These are phyloP conservation scores for Arabidopsis lyrata DNA, from an alignment of 441 rosid genomes.

Conservation along the genomic window DNA sequence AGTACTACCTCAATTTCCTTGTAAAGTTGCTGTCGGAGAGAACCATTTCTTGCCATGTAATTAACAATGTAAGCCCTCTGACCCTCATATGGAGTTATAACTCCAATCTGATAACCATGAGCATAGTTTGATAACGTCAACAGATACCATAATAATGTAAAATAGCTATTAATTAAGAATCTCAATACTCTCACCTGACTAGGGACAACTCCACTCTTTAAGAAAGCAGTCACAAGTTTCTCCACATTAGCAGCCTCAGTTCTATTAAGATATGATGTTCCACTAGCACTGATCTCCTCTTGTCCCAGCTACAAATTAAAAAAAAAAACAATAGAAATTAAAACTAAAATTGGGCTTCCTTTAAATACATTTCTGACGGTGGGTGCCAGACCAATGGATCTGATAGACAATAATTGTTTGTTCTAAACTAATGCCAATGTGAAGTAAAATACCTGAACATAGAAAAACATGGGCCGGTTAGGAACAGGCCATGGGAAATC, in stretches of 20 bases:
- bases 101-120: constrained; percentile 77
- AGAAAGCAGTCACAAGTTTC: constrained; percentile 96
- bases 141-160: constrained; percentile 16
- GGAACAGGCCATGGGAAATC: constrained; percentile 99
- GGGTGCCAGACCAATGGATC: not conserved
- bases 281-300: constrained; percentile 99
- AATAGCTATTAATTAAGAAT: not conserved
- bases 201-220: constrained; percentile 98
- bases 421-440: constrained; percentile 10
- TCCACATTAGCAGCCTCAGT: constrained; percentile 99
- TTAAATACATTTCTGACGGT: not conserved
- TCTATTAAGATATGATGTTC: constrained; percentile 98
- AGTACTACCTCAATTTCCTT: constrained; percentile 94
- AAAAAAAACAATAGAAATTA: constrained; percentile 19
- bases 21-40: constrained; percentile 97
- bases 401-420: not conserved
- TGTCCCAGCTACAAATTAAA: constrained; percentile 88
- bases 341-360: not conserved
- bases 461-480: constrained; percentile 97
- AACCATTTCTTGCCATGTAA: constrained; percentile 98
- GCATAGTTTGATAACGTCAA: constrained; percentile 1
- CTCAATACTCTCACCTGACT: constrained; percentile 66
- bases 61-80: constrained; percentile 99
- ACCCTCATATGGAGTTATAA: constrained; percentile 98
- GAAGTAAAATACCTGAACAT: constrained; percentile 80